Evolutionary conservation across 306 rosid genomes (phyloP).

Genomic region (Senna tora): DNA sequence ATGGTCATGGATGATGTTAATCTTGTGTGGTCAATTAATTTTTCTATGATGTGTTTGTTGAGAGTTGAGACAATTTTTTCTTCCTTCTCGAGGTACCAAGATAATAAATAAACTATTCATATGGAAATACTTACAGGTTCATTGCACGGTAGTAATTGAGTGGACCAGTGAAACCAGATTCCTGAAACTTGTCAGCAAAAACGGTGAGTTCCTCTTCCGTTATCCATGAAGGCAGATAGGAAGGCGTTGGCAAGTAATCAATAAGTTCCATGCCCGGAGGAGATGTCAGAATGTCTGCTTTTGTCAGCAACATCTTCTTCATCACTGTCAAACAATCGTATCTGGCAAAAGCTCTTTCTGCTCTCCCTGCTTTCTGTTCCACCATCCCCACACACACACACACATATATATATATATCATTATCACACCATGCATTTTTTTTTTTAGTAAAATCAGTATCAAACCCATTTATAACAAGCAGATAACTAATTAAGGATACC

Average conservation of each 20-base stretch:
- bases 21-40: no score
- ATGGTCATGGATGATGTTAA: no score
- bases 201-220: constrained; percentile 71
- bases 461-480: not conserved
- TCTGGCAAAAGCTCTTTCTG: constrained; percentile 81
- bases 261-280: constrained; percentile 72
- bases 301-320: constrained; percentile 62
- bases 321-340: constrained; percentile 72
- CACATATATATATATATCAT: no score
- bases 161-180: constrained; percentile 82
- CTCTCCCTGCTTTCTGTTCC: constrained; percentile 75
- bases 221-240: constrained; percentile 68
- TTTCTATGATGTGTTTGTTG: no score
- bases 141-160: constrained; percentile 76
- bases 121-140: constrained; percentile 62
- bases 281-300: constrained; percentile 38
- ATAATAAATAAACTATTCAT: no score
- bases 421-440: not conserved
- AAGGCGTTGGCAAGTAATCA: constrained; percentile 70
- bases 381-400: constrained; percentile 32
- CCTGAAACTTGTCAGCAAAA: constrained; percentile 72
- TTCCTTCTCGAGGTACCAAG: no score
- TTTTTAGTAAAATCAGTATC: not conserved
- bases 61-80: no score
- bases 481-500: constrained; percentile 40